These are phyloP conservation scores for Geotrichum cucujoidarum DNA, from an alignment of 1,139 yeast genomes.

Conservation along the genomic window DNA sequence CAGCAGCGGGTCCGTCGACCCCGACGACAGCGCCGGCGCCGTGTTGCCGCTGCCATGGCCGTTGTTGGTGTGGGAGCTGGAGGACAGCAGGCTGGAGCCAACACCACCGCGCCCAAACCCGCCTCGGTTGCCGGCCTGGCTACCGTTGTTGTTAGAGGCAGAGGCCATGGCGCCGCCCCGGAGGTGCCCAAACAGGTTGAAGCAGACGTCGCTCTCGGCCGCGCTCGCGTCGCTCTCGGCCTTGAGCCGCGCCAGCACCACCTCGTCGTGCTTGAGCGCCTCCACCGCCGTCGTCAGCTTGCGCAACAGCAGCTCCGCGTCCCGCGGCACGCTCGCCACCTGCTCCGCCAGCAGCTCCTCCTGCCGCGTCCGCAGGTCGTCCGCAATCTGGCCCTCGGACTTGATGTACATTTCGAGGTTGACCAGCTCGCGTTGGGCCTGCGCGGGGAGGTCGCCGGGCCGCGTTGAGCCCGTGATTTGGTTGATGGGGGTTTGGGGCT, in stretches of 20 bases:
- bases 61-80: neutral
- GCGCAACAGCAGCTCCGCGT: constrained; percentile 64
- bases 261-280: constrained; percentile 63
- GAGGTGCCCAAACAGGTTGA: constrained; percentile 60
- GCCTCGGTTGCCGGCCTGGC: constrained; percentile 21
- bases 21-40: neutral
- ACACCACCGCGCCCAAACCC: constrained; percentile 16
- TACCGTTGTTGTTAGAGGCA: too few species aligned
- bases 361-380: constrained; percentile 62
- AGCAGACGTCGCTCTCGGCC: constrained; percentile 59
- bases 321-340: constrained; percentile 78
- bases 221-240: constrained; percentile 42
- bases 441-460: constrained; percentile 77
- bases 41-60: constrained; percentile 32
- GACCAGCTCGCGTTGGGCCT: constrained; percentile 70
- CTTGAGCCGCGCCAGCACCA: constrained; percentile 46
- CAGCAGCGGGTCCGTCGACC: constrained; percentile 41
- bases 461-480: constrained; percentile 80
- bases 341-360: constrained; percentile 57
- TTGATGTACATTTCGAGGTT: constrained; percentile 79
- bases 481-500: constrained; percentile 24
- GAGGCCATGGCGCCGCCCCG: constrained; percentile 47
- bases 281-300: constrained; percentile 62
- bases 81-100: neutral
- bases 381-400: constrained; percentile 76